Base-by-base conservation (phyloP, 2,329 filamentous ascomycete species). In the Tolypocladium sp. region DNA sequence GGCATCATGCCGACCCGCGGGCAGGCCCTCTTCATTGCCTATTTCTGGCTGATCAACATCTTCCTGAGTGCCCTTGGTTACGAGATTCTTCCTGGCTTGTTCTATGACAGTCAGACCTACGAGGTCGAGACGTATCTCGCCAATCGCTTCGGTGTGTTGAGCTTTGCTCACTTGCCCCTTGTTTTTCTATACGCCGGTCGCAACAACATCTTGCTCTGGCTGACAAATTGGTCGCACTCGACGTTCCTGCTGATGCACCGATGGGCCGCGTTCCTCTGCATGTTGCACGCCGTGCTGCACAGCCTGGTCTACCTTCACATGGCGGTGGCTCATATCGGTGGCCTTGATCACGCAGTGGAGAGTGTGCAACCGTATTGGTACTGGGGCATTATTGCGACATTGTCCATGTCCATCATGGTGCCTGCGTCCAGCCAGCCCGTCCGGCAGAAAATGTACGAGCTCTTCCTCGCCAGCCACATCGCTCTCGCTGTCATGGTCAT, bases 221-320 rank as follows among this genome's bases (percentile, higher is more conserved):
- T 78, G 4, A 79, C 78, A 3, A 72, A 77, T 63, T 81, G 78
- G 77, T 73, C 69, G 1, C 74, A 79, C 59, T 71, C 71, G 0
- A 81, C 79, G 1, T 80, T 71, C 61, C 57, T 81, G 17, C 62
- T 80, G 3, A 66, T 81, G 2, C 79, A 82, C 64, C 74, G 78
- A 20, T 81, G 76, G 76, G 67, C 77, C 7, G 77, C 75, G 5
- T 64, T 71, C 46, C 66, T 81, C 25, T 73, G 69, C 46, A 71
- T 73, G 13, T 54, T 79, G 0, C 71, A 81, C 59, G 75, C 72
- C 8, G 62, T 74, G 15, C 30, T 80, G 0, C 79, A 82, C 67
- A 73, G 70, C 2, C 64, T 74, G 20, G 61, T 77, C 13, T 70
- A 69, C 12, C 66, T 79, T 0, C 61, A 65, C 2, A 57, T 69